Evolutionary conservation across 2,329 filamentous ascomycete genomes (phyloP), one percentile per base, ranked within the genome.

Genomic region (Metarhizium humberi): DNA sequence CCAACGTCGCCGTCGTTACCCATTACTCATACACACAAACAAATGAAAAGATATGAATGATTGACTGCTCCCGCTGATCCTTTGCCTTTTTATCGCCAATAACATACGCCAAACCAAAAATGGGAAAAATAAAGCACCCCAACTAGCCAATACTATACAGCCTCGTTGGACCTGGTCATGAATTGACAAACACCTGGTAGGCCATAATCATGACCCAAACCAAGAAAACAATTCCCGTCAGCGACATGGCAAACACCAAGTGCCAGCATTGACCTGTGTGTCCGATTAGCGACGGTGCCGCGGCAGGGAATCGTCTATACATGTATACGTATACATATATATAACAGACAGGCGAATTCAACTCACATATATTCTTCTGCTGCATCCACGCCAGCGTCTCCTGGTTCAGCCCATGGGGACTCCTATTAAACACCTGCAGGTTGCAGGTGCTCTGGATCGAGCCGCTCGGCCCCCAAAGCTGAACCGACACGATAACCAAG

Each of bases 151-250:
- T 13, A 29, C 45, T 16, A 46, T 14, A 30, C 32, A 14, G 18
- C 3, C 45, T 16, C 25, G 45, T 11, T 8, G 25, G 10, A 11
- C 46, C 6, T 14, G 6, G 46, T 59, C 55, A 73, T 59, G 72
- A 74, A 51, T 69, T 66, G 57, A 68, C 77, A 71, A 82, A 86
- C 10, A 86, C 83, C 59, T 84, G 81, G 61, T 84, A 82, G 11
- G 82, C 79, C 78, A 86, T 85, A 58, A 85, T 72, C 75, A 86
- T 85, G 63, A 86, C 81, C 83, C 83, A 86, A n/a, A 86, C 64
- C 56, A 85, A 66, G 59, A 86, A 86, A 1, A 85, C 69, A 18
- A 69, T 72, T 0, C 83, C 84, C 2, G 84, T 77, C 29, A 87
- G 67, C 18, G 76, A 76, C 65, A 87, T 83, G 1, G 82, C 77